Conservation (phyloP, 2,329 filamentous ascomycete species). For the Periconia digitata region DNA sequence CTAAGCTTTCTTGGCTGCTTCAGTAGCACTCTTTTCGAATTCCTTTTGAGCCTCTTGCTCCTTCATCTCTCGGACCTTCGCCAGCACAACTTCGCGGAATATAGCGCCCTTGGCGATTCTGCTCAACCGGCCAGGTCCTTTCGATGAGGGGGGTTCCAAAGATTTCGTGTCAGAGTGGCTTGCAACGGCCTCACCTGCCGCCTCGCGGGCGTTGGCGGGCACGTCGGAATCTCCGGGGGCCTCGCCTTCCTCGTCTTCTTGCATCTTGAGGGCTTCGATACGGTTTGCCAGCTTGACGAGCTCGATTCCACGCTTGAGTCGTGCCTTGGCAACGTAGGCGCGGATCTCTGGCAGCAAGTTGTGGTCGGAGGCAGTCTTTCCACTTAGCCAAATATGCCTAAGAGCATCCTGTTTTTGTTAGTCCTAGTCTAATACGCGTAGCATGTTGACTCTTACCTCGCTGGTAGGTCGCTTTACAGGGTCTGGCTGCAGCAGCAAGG, state of each 20-base stretch:
- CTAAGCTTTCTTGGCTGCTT: slow-evolving; percentile 28
- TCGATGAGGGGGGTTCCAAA: slow-evolving; percentile 31
- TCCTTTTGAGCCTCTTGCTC: slow-evolving; percentile 76
- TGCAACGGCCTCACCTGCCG: slow-evolving; percentile 51
- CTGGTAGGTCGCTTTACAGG: slow-evolving; percentile 77
- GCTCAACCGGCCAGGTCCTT: slow-evolving; percentile 54
- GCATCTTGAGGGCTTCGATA: slow-evolving; percentile 90
- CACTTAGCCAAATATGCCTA: slow-evolving; percentile 84
- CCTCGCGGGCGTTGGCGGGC: slow-evolving; percentile 62
- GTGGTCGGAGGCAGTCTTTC: slow-evolving; percentile 89
- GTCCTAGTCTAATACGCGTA: neutral
- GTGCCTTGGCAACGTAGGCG: slow-evolving; percentile 87
- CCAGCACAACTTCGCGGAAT: slow-evolving; percentile 90
- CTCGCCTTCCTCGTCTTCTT: slow-evolving; percentile 83
- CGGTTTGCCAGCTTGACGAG: slow-evolving; percentile 94
- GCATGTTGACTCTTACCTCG: slow-evolving; percentile 55
- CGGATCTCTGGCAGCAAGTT: slow-evolving; percentile 97
- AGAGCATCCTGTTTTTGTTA: slow-evolving; percentile 65
- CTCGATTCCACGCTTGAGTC: slow-evolving; percentile 90
- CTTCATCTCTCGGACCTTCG: slow-evolving; percentile 91
- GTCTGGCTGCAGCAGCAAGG: slow-evolving; percentile 74
- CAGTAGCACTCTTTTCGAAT: slow-evolving; percentile 60
- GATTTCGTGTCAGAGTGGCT: slow-evolving; percentile 30
- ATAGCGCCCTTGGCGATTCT: slow-evolving; percentile 69
- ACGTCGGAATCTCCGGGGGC: slow-evolving; percentile 61